These are phyloP conservation scores for Fusarium oxysporum DNA, from an alignment of 2,329 filamentous ascomycete species.

Conservation along the genomic window DNA sequence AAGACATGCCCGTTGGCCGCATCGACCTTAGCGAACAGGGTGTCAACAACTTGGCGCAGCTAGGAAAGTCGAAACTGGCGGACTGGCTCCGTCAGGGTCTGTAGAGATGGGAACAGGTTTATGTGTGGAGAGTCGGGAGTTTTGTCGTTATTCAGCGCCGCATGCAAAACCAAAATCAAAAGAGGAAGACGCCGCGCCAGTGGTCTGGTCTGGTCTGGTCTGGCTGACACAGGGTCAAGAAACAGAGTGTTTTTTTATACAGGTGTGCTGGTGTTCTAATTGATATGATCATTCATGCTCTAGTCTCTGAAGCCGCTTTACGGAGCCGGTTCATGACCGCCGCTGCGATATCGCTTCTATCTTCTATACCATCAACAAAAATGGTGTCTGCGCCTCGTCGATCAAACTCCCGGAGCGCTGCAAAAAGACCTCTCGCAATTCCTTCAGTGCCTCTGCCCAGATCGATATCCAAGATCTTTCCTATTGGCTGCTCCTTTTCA, in stretches of 20 bases:
- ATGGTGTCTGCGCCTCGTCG: conserved; percentile 82
- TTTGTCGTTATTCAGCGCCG: conserved; percentile 47
- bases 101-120: conserved; percentile 53
- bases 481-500: conserved; percentile 48
- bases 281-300: conserved; percentile 56
- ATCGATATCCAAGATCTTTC: conserved; percentile 73
- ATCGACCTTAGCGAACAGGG: conserved; percentile 97
- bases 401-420: conserved; percentile 87
- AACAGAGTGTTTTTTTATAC: conserved; percentile 35
- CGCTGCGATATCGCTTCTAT: conserved; percentile 83
- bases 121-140: conserved; percentile 40
- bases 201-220: conserved; percentile 35
- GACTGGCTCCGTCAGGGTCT: conserved; percentile 90
- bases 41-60: conserved; percentile 91
- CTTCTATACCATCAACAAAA: conserved; percentile 88
- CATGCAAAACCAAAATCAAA: conserved; percentile 42
- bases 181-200: conserved; percentile 37
- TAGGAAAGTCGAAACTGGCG: conserved; percentile 90
- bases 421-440: conserved; percentile 90
- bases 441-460: conserved; percentile 77
- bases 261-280: conserved; percentile 46
- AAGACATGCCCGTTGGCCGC: conserved; percentile 91
- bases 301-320: conserved; percentile 77
- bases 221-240: conserved; percentile 36
- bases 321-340: conserved; percentile 87